Percentiles rank a stretch among this genome's conserved stretches.
Evolutionary conservation across 1,284 basidiomycete genomes (phyloP).

Genomic region (Polyporus tsugae): DNA sequence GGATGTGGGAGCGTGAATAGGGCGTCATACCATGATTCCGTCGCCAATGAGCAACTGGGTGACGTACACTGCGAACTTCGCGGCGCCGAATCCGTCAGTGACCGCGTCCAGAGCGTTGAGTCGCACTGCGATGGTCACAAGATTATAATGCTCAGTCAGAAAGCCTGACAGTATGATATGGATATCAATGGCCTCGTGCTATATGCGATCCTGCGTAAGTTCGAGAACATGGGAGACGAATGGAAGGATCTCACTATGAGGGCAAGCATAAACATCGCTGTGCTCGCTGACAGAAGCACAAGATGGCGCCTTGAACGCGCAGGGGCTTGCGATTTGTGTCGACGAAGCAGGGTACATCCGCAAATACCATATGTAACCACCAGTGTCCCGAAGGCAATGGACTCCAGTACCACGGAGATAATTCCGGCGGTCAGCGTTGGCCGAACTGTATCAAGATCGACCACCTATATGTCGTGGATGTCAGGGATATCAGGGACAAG

Average conservation of each 20-base stretch:
- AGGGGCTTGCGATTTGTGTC: conserved; percentile 2
- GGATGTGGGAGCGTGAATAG: background rate
- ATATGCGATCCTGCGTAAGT: background rate
- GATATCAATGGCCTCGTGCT: conserved; percentile 23
- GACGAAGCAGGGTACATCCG: conserved; percentile 24
- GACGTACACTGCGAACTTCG: conserved; percentile 17
- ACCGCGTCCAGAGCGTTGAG: conserved; percentile 7
- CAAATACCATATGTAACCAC: conserved; percentile 22
- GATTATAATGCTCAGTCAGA: conserved; percentile 9
- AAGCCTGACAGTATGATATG: conserved; percentile 19
- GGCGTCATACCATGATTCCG: conserved; percentile 17
- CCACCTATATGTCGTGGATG: background rate
- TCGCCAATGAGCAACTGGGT: conserved; percentile 25
- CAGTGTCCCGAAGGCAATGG: conserved; percentile 22
- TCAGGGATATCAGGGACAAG: background rate
- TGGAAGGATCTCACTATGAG: conserved; percentile 14
- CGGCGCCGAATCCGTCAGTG: conserved; percentile 13
- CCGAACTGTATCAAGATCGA: background rate
- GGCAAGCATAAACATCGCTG: conserved; percentile 24
- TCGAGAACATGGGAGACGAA: background rate
- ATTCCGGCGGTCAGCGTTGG: conserved; percentile 9
- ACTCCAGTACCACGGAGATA: conserved; percentile 20
- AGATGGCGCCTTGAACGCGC: background rate
- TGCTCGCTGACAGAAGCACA: conserved; percentile 19
- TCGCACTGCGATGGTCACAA: background rate